A percentile compares a stretch with the other conserved stretches of the same genome.
phyloP scores from a whole-genome alignment of 2,329 filamentous ascomycete genomes.

The Cryphonectria radicalis region DNA sequence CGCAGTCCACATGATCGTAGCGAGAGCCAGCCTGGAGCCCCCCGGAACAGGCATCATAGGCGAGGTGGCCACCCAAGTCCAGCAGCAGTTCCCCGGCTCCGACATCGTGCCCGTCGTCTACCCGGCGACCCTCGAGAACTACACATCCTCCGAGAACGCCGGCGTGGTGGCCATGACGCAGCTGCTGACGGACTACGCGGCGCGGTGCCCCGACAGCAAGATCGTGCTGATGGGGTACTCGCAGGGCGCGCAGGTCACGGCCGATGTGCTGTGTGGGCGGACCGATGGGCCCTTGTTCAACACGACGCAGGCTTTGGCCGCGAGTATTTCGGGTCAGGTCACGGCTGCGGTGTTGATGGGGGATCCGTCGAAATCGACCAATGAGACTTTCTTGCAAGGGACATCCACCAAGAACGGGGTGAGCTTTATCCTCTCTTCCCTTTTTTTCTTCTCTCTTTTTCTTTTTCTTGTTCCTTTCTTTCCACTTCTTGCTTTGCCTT shows the following conservation, averaged over 20 bases:
- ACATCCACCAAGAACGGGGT: conserved; percentile 34
- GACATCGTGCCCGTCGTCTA: conserved; percentile 34
- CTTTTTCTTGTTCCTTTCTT: neutral
- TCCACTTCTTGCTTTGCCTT: too few species aligned
- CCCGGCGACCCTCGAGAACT: conserved; percentile 35
- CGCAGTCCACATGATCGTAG: conserved; percentile 35
- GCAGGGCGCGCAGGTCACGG: conserved; percentile 35
- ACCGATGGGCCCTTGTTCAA: conserved; percentile 23
- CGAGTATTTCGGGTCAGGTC: conserved; percentile 23
- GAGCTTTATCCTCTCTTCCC: conserved; percentile 5
- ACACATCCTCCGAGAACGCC: conserved; percentile 30
- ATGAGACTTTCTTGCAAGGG: conserved; percentile 32
- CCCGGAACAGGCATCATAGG: conserved; percentile 33
- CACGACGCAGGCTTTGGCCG: conserved; percentile 25
- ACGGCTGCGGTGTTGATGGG: conserved; percentile 34
- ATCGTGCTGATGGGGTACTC: conserved; percentile 36
- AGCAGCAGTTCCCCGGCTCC: conserved; percentile 31
- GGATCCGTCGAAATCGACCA: conserved; percentile 32
- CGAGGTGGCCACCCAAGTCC: conserved; percentile 34
- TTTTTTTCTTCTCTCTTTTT: neutral
- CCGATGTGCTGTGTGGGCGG: conserved; percentile 34
- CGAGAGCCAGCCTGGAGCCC: conserved; percentile 33
- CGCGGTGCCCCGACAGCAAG: conserved; percentile 32
- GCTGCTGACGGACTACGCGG: conserved; percentile 30
- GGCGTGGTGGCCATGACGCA: conserved; percentile 31